Evolutionary conservation across 768 basidiomycete genomes (phyloP), one percentile per base, ranked within the genome.

Genomic region (Daedaleopsis nitida): DNA sequence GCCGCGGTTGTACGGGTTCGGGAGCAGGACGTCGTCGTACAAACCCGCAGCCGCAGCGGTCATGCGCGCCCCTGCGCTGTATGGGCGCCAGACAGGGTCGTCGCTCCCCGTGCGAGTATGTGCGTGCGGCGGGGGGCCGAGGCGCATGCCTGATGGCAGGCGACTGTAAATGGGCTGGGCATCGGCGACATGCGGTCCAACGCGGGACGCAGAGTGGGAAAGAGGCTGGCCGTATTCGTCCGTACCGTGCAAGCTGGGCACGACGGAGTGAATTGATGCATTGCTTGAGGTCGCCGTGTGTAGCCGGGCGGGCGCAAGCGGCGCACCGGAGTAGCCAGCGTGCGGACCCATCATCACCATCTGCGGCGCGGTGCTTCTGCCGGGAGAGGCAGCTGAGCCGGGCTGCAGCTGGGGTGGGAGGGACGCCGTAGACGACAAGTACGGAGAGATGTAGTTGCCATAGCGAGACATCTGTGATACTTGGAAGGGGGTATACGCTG

Each of bases 191-290:
- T 32, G 27, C 27, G 7, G 27, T 7, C 27, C 27, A 2, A 2
- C 4, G 45, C 3, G 2, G 14, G 17, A n/a, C n/a, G 10, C 23
- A 8, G 21, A 24, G 23, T 6, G 21, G 47, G 19, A 24, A 24
- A 53, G 24, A 23, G 44, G 27, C 35, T 55, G 34, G 9, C 59
- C 47, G 16, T 32, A 47, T 13, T 56, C 51, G 52, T 65, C 59
- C 27, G 53, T 47, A 55, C 69, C 61, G 55, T 67, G 64, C 37
- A 70, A 55, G 62, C 66, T 69, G 6, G 70, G 66, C 24, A 65
- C 58, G 43, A 71, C 38, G 50, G 70, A 67, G 53, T 66, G 66
- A 52, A 68, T 49, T 16, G 69, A 70, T 13, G 66, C 63, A 23
- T 57, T 49, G 38, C 58, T 63, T 11, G 71, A 63, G 16, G 64